Evolutionary conservation across 495 filamentous ascomycete genomes (phyloP).

Genomic region (Daldinia vernicosa): DNA sequence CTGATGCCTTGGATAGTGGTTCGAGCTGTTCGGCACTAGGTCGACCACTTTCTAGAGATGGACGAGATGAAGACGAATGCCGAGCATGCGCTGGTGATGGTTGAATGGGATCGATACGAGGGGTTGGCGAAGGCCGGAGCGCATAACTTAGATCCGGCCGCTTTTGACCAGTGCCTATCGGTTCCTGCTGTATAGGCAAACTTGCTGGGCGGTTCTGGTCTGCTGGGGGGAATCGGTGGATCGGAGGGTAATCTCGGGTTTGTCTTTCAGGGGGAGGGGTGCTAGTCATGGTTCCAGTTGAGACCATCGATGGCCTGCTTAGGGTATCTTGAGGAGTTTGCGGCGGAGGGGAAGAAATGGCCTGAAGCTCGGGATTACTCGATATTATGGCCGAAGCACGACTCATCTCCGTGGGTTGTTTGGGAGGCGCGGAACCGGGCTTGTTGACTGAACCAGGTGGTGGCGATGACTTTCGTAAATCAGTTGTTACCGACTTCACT

Average conservation of each 20-base stretch:
- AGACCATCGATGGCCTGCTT: constrained; percentile 78
- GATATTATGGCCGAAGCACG: constrained; percentile 63
- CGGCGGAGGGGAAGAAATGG: constrained; percentile 57
- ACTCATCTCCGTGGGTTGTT: constrained; percentile 53
- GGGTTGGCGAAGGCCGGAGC: constrained; percentile 35
- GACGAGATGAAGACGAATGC: constrained; percentile 74
- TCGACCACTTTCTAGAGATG: constrained; percentile 79
- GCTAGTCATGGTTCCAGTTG: constrained; percentile 91
- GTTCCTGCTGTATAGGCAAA: constrained; percentile 54
- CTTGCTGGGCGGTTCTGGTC: constrained; percentile 67
- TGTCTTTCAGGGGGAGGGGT: constrained; percentile 69
- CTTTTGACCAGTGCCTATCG: constrained; percentile 43
- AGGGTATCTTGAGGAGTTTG: constrained; percentile 68
- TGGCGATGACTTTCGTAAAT: constrained; percentile 33
- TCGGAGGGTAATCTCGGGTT: constrained; percentile 61
- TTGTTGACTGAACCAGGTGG: constrained; percentile 44
- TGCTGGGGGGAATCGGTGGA: constrained; percentile 68
- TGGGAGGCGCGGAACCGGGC: constrained; percentile 50
- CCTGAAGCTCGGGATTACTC: constrained; percentile 62
- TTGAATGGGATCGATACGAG: constrained; percentile 59
- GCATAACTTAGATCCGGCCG: constrained; percentile 44
- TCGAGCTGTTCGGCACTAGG: constrained; percentile 71
- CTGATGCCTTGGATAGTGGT: constrained; percentile 49
- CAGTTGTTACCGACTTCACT: constrained; percentile 35
- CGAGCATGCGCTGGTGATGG: constrained; percentile 55